Evolutionary conservation across 306 rosid species (phyloP).

Genomic region (Alnus rubra): DNA sequence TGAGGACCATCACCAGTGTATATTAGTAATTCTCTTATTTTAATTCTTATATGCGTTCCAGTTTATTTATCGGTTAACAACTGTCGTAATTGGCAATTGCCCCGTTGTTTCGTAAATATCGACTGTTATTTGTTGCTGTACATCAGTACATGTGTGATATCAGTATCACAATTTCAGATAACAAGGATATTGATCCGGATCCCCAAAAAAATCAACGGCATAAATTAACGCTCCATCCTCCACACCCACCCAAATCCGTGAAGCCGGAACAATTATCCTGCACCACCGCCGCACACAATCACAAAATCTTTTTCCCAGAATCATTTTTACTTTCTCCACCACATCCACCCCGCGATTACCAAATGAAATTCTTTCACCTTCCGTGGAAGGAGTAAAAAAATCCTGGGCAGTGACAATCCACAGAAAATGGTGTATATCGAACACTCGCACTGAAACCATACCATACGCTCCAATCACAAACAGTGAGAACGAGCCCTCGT

Average conservation of each 20-base stretch:
- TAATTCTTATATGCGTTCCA: too few relatives aligned
- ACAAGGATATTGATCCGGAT: too few relatives aligned
- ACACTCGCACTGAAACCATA: constrained; percentile 11
- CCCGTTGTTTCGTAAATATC: too few relatives aligned
- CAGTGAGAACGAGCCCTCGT: neutral
- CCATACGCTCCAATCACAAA: constrained; percentile 5
- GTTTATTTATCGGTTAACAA: too few relatives aligned
- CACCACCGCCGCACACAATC: neutral
- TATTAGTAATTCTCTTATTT: too few relatives aligned
- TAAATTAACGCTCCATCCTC: neutral
- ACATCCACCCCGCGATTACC: neutral
- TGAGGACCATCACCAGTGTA: too few relatives aligned
- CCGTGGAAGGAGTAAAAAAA: neutral
- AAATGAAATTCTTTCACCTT: neutral
- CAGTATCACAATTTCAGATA: neutral
- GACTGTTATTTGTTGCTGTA: too few relatives aligned
- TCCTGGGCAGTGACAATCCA: neutral
- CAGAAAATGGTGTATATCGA: neutral
- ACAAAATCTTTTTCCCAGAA: neutral
- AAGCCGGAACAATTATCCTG: neutral
- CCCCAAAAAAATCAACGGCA: neutral
- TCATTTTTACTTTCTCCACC: neutral
- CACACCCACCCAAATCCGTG: neutral
- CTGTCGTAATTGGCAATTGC: too few relatives aligned
- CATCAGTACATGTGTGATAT: too few relatives aligned